These are phyloP conservation scores for Diversispora epigaea DNA, from an alignment of 192 early-diverging fungal genomes.

Conservation along the genomic window DNA sequence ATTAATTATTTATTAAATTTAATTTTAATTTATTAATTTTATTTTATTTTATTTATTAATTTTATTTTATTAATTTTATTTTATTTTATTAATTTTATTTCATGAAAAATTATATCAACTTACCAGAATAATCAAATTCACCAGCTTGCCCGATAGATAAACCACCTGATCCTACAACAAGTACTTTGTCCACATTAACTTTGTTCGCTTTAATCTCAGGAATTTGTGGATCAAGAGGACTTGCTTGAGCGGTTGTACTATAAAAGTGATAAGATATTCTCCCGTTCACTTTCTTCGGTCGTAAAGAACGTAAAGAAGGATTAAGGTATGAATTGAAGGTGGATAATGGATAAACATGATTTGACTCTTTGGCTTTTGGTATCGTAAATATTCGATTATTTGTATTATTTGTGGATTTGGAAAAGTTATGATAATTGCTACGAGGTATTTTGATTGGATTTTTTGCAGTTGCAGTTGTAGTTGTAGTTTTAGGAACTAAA, in stretches of 20 bases:
- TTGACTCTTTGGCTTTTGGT: not conserved
- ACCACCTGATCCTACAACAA: slow-evolving; percentile 95
- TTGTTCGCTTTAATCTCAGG: slow-evolving; percentile 46
- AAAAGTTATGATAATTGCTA: not conserved
- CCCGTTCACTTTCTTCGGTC: slow-evolving; percentile 5
- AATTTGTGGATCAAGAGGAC: slow-evolving; percentile 51
- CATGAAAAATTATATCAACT: slow-evolving; percentile 49
- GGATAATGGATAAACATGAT: not conserved
- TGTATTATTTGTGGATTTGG: not conserved
- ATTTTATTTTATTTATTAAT: slow-evolving; percentile 30
- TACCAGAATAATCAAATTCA: slow-evolving; percentile 99
- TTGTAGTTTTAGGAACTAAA: not conserved
- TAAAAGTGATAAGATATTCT: slow-evolving; percentile 28
- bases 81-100: not conserved
- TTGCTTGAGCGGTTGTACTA: slow-evolving; percentile 26
- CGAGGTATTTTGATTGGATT: not conserved
- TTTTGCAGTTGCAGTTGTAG: not conserved
- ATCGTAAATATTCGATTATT: not conserved
- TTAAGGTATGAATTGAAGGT: not conserved
- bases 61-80: not conserved
- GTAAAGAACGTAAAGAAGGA: not conserved
- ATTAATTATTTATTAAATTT: not conserved
- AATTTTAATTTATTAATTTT: not conserved
- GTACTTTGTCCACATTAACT: slow-evolving; percentile 83
- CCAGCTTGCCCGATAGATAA: slow-evolving; percentile 98